These are phyloP conservation scores for Oryza glumipatula DNA, from an alignment of 176 grass and related monocot genomes.

Conservation along the genomic window DNA sequence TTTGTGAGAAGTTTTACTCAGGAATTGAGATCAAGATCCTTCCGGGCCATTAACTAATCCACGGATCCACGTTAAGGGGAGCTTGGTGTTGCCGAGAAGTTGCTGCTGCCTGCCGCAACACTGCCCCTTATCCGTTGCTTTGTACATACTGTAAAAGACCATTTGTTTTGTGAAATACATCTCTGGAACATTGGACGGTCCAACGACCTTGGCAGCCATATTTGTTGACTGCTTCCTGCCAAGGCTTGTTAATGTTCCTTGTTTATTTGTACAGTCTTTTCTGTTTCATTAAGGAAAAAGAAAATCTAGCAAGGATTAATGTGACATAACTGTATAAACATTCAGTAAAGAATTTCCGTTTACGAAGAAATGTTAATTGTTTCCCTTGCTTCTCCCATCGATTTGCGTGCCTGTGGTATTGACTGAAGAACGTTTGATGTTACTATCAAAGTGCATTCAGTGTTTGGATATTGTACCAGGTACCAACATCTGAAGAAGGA, in stretches of 20 bases:
- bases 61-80: constrained; percentile 49
- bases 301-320: constrained; percentile 53
- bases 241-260: constrained; percentile 65
- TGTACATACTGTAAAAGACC: constrained; percentile 82
- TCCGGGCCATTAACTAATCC: constrained; percentile 60
- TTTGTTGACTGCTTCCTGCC: constrained; percentile 74
- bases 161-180: constrained; percentile 78
- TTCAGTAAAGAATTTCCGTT: constrained; percentile 60
- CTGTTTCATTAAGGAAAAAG: constrained; percentile 57
- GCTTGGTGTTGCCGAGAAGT: constrained; percentile 58
- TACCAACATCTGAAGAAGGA: too few species aligned
- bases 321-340: constrained; percentile 63
- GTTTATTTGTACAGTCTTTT: constrained; percentile 88
- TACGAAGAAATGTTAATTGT: background rate
- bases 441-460: background rate
- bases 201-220: constrained; percentile 66
- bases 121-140: constrained; percentile 46
- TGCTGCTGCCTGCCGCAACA: constrained; percentile 59
- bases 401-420: background rate
- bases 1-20: constrained; percentile 53
- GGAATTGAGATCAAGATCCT: constrained; percentile 54
- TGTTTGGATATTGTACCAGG: too few species aligned
- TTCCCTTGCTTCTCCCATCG: background rate
- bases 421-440: background rate
- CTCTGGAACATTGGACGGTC: constrained; percentile 59